These are phyloP conservation scores for Yamadazyma scolyti DNA, from an alignment of 805 yeast genomes.

Conservation along the genomic window DNA sequence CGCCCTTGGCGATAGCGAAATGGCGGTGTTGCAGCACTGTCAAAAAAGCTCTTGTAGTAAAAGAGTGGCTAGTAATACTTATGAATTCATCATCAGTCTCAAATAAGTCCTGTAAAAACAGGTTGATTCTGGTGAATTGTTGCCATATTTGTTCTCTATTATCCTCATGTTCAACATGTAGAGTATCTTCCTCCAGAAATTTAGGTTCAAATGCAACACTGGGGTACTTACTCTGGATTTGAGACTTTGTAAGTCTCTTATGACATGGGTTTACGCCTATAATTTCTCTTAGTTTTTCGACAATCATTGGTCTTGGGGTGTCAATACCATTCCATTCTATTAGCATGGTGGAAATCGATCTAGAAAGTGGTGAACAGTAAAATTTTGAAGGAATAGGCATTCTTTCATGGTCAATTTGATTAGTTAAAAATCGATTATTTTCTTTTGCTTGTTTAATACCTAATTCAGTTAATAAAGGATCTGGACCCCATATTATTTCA, in stretches of 20 bases:
- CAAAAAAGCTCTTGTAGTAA: slow-evolving; percentile 45
- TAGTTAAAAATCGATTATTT: slow-evolving; percentile 39
- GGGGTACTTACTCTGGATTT: slow-evolving; percentile 34
- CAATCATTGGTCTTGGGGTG: slow-evolving; percentile 26
- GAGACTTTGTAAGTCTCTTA: slow-evolving; percentile 41
- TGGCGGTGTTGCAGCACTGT: slow-evolving; percentile 48
- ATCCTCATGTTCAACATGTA: slow-evolving; percentile 34
- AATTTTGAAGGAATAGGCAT: slow-evolving; percentile 56
- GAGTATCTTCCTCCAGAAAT: slow-evolving; percentile 46
- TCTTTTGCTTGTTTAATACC: slow-evolving; percentile 56
- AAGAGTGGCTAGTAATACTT: slow-evolving; percentile 49
- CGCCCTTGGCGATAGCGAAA: slow-evolving; percentile 59
- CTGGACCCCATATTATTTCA: slow-evolving; percentile 55
- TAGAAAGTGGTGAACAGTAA: slow-evolving; percentile 61
- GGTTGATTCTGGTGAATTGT: slow-evolving; percentile 47
- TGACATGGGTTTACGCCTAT: slow-evolving; percentile 62
- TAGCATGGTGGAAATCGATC: slow-evolving; percentile 53
- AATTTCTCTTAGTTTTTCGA: slow-evolving; percentile 54
- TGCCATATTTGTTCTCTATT: slow-evolving; percentile 43
- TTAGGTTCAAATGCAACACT: slow-evolving; percentile 39
- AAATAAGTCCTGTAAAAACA: slow-evolving; percentile 37
- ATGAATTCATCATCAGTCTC: slow-evolving; percentile 19
- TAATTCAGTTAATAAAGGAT: slow-evolving; percentile 52
- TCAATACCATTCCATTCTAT: slow-evolving; percentile 48
- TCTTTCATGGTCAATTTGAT: slow-evolving; percentile 39